phyloP scores from a whole-genome alignment of 805 yeast species.

The Ogataea paradorogensis region DNA sequence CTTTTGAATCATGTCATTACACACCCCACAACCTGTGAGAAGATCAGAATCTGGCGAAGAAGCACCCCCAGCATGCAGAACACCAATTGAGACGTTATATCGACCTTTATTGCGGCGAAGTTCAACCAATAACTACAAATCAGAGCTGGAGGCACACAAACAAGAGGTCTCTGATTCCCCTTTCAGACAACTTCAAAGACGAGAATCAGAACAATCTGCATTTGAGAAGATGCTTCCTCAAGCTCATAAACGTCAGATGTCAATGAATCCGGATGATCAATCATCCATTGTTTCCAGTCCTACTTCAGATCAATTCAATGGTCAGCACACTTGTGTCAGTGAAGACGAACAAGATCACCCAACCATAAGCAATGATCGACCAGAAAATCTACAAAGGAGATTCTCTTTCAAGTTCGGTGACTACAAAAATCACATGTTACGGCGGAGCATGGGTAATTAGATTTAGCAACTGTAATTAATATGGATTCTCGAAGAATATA shows the following conservation, averaged over 20 bases:
- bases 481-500: background rate
- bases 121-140: conserved; percentile 22
- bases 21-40: background rate
- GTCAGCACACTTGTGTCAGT: conserved; percentile 2
- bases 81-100: conserved; percentile 15
- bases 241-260: conserved; percentile 19
- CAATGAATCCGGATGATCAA: conserved; percentile 9
- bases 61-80: conserved; percentile 23
- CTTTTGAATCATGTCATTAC: background rate
- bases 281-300: conserved; percentile 13
- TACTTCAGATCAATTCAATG: conserved; percentile 7
- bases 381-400: background rate
- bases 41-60: conserved; percentile 10
- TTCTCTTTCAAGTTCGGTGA: conserved; percentile 27
- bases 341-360: background rate
- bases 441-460: conserved; percentile 21
- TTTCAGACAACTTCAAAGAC: conserved; percentile 12
- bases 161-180: conserved; percentile 9
- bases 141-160: conserved; percentile 23
- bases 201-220: conserved; percentile 20
- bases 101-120: conserved; percentile 14
- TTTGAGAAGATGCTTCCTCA: conserved; percentile 26
- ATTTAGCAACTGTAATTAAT: background rate
- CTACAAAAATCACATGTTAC: conserved; percentile 24
- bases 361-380: background rate